Conservation (phyloP, 139 green algal species). For the Auxenochlorella pyrenoidosa region DNA sequence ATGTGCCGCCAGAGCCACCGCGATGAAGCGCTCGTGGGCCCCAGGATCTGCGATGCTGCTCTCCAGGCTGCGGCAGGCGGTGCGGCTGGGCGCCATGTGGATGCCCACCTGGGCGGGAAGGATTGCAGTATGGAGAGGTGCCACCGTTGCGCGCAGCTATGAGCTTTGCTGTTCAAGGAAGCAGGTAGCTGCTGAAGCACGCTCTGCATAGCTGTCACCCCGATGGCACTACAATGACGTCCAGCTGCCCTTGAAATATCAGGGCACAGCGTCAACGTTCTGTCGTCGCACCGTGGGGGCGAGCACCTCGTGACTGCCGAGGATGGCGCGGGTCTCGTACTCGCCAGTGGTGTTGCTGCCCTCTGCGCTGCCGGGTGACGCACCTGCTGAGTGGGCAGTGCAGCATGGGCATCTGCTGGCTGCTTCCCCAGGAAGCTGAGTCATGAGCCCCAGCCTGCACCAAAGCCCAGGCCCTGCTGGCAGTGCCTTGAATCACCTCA, state of each 20-base stretch:
- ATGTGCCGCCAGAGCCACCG: not conserved
- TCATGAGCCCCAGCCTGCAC: not conserved
- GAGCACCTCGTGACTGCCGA: not conserved
- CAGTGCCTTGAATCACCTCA: too few species aligned
- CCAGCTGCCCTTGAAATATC: too few species aligned
- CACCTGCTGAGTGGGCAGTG: not conserved
- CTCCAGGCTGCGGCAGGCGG: not conserved
- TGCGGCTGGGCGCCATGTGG: not conserved
- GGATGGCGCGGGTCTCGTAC: not conserved
- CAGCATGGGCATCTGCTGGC: too few species aligned
- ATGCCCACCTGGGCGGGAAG: slow-evolving; percentile 1
- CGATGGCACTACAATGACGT: too few species aligned
- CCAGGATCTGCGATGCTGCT: not conserved
- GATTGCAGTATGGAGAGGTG: not conserved
- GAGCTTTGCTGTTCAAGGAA: too few species aligned
- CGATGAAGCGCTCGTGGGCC: not conserved
- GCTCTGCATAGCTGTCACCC: too few species aligned
- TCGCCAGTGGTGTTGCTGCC: not conserved
- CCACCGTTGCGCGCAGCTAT: too few species aligned
- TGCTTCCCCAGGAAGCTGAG: too few species aligned
- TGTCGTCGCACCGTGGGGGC: not conserved
- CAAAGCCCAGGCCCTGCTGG: too few species aligned
- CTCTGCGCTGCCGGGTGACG: not conserved
- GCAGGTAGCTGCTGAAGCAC: too few species aligned
- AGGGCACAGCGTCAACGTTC: too few species aligned